Conservation (phyloP, 768 basidiomycete species). For the Tricholoma sp. region DNA sequence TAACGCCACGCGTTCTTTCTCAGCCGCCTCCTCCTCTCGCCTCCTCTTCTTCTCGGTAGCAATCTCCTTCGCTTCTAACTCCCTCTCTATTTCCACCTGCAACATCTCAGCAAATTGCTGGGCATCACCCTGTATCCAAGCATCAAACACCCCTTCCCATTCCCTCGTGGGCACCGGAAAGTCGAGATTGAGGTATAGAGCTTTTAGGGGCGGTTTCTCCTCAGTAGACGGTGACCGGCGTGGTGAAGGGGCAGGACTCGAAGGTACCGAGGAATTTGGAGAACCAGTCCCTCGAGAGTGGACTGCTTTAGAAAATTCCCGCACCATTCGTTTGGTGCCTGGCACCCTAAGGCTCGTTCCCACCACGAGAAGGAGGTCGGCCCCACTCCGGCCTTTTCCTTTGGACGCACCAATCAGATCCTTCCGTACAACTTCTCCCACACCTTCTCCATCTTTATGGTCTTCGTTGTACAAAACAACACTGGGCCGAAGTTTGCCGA, state of each 20-base stretch:
- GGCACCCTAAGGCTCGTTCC: conserved; percentile 88
- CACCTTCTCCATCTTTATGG: conserved; percentile 82
- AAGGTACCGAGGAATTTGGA: conserved; percentile 26
- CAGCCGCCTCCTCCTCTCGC: conserved; percentile 42
- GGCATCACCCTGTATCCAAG: conserved; percentile 85
- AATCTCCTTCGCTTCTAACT: conserved; percentile 48
- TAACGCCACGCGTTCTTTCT: conserved; percentile 1
- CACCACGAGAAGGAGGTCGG: conserved; percentile 83
- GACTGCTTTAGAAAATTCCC: conserved; percentile 81
- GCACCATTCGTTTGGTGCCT: conserved; percentile 87
- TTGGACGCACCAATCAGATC: conserved; percentile 72
- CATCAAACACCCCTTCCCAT: conserved; percentile 89
- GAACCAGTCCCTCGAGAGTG: conserved; percentile 40
- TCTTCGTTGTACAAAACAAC: conserved; percentile 90
- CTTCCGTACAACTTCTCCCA: conserved; percentile 76
- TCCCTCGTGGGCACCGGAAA: conserved; percentile 81
- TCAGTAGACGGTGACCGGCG: conserved; percentile 38
- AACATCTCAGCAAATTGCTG: conserved; percentile 69
- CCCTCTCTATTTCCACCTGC: conserved; percentile 52
- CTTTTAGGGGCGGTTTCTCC: conserved; percentile 52
- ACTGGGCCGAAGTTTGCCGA: conserved; percentile 78
- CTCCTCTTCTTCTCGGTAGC: conserved; percentile 51
- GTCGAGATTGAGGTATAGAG: conserved; percentile 82
- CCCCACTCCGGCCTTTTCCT: conserved; percentile 63
- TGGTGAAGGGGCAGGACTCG: conserved; percentile 46